Evolutionary conservation across 2,329 filamentous ascomycete species (phyloP).

Genomic region (Fusarium floridanum): DNA sequence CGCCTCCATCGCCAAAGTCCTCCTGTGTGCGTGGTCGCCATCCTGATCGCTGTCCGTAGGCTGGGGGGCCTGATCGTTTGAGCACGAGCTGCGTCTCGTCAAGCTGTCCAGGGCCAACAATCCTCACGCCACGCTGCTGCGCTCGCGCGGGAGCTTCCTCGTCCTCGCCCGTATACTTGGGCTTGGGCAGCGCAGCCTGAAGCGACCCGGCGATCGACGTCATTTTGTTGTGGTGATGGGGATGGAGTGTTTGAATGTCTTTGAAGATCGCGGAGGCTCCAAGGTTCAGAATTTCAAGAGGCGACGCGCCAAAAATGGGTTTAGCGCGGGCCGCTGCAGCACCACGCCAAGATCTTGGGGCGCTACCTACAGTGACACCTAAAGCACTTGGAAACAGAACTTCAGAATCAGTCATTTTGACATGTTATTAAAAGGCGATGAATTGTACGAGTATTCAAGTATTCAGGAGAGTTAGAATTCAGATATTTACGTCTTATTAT

Average conservation of each 20-base stretch:
- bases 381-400: not conserved
- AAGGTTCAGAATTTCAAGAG: conserved; percentile 51
- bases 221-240: conserved; percentile 59
- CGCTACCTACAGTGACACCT: not conserved
- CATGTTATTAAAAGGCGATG: not conserved
- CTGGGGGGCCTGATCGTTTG: conserved; percentile 84
- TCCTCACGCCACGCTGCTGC: conserved; percentile 83
- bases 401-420: not conserved
- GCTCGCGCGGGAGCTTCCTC: conserved; percentile 81
- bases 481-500: not conserved
- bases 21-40: conserved; percentile 92
- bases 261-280: conserved; percentile 38
- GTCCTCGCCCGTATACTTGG: conserved; percentile 90
- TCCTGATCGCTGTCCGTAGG: conserved; percentile 87
- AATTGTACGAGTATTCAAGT: not conserved
- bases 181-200: conserved; percentile 85
- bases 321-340: conserved; percentile 41
- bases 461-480: not conserved
- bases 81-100: conserved; percentile 89
- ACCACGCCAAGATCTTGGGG: conserved; percentile 15
- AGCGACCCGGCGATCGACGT: conserved; percentile 78
- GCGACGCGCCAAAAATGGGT: conserved; percentile 46
- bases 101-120: conserved; percentile 82
- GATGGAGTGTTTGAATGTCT: conserved; percentile 38
- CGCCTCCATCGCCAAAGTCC: conserved; percentile 96